A percentile compares a stretch with the other conserved stretches of the same genome.
These are phyloP conservation scores for Dothistroma pini DNA, from an alignment of 2,329 filamentous ascomycete species.

Conservation along the genomic window DNA sequence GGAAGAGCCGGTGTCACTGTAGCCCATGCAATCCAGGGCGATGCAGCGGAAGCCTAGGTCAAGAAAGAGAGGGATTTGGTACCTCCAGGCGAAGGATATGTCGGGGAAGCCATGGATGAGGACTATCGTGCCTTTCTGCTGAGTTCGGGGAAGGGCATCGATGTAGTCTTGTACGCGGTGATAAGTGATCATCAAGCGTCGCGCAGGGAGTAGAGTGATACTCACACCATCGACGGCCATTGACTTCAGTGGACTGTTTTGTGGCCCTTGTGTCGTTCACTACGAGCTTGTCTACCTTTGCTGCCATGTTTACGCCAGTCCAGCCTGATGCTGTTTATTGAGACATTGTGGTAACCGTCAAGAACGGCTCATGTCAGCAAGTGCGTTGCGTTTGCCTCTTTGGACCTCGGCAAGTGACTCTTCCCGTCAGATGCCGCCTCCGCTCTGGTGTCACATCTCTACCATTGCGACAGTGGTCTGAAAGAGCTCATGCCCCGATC, in stretches of 20 bases:
- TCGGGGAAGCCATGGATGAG: constrained; percentile 80
- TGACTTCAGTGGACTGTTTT: constrained; percentile 53
- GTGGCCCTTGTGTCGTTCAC: constrained; percentile 3
- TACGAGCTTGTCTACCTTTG: constrained; percentile 3
- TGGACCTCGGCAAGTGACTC: neutral
- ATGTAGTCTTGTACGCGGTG: constrained; percentile 44
- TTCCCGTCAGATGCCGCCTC: neutral
- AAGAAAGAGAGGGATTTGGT: constrained; percentile 75
- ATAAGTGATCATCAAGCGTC: neutral
- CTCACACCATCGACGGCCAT: constrained; percentile 65
- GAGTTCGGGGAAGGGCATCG: constrained; percentile 21
- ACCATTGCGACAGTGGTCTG: neutral
- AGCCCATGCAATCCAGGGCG: constrained; percentile 82
- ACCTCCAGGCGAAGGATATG: constrained; percentile 78
- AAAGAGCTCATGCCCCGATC: neutral
- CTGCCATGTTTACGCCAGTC: neutral
- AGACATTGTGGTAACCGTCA: neutral
- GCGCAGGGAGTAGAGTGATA: neutral
- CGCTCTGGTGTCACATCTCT: too few species aligned
- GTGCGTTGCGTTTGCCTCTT: neutral
- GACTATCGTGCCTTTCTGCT: constrained; percentile 52
- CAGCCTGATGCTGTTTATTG: neutral
- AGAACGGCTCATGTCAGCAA: neutral
- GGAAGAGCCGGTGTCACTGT: constrained; percentile 59
- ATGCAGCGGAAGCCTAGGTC: constrained; percentile 73